Evolutionary conservation across 305 asterid genomes (phyloP), one percentile per base, ranked within the genome.

Genomic region (Striga hermonthica): DNA sequence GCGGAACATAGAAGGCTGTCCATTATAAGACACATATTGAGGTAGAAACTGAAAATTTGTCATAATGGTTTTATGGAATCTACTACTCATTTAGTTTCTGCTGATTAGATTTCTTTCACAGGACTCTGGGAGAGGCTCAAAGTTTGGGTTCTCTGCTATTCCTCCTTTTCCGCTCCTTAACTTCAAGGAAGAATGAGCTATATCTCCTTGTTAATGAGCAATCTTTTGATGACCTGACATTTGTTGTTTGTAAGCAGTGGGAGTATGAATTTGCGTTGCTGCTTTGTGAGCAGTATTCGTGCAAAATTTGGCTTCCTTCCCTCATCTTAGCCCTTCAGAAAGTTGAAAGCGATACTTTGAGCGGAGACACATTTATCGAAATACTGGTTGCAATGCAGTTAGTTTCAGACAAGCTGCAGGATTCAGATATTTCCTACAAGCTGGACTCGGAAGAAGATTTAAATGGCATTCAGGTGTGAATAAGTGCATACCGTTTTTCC

Each of bases 271-370:
- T 90, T 65, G 78, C 94, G 6, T 65, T 75, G 77, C 80, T 77
- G 74, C 84, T 89, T 56, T 83, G 79, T 54, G 89, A 79, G 73
- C 95, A 90, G 69, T 92, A 84, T 76, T 78, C 94, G 5, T 86
- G 97, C 86, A 78, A 81, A 38, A 81, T 79, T 58, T 86, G 96
- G 94, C 91, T 92, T 72, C 91, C 85, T 54, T 87, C 98, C 61
- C 78, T 90, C 57, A 78, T 81, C 65, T 41, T 72, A 61, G 75
- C 80, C 67, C 94, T 92, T 67, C 83, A 83, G 77, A 84, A 79
- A 76, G 76, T 86, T 41, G 78, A 78, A 75, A 76, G 35, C 52
- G 64, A 75, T 45, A 61, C 75, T 57, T 71, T 74, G 72, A 76
- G 67, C 68, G 84, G 73, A 72, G 83, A 76, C 44, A 81, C 74